Conservation (phyloP, 441 rosid species). For the Populus hybrid region DNA sequence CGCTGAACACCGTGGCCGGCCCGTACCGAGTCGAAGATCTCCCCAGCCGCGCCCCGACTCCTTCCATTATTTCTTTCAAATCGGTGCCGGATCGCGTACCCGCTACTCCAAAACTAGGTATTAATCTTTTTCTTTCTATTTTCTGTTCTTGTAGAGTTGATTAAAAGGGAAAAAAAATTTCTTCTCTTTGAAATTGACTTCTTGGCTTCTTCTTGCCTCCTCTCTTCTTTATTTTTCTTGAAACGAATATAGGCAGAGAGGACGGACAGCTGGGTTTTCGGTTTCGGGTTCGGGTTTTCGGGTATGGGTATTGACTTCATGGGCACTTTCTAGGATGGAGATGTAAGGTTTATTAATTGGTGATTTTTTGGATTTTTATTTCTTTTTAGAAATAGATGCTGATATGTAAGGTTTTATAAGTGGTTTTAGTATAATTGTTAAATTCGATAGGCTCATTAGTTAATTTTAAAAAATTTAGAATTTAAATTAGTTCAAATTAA, state of each 20-base stretch:
- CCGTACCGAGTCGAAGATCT: constrained; percentile 95
- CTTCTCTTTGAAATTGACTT: background rate
- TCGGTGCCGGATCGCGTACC: background rate
- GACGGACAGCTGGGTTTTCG: background rate
- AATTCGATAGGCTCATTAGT: too few relatives aligned
- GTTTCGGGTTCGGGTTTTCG: background rate
- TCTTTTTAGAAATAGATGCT: background rate
- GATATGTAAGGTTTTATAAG: background rate
- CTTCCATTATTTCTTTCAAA: constrained; percentile 53
- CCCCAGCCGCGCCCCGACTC: constrained; percentile 95
- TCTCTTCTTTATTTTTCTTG: background rate
- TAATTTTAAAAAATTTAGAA: too few relatives aligned
- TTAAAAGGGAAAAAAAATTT: too few relatives aligned
- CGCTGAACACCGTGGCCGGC: constrained; percentile 88
- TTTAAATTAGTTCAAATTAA: too few relatives aligned
- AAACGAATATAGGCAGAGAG: background rate
- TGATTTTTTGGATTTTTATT: too few relatives aligned
- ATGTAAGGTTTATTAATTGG: background rate
- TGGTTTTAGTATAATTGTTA: too few relatives aligned
- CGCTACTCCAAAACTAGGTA: background rate
- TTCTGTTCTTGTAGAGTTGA: too few relatives aligned
- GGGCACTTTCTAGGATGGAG: background rate
- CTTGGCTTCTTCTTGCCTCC: background rate
- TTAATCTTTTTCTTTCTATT: background rate
- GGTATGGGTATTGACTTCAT: background rate